Base-by-base conservation (phyloP, 805 yeast genomes). In the Yarrowia sp. region DNA sequence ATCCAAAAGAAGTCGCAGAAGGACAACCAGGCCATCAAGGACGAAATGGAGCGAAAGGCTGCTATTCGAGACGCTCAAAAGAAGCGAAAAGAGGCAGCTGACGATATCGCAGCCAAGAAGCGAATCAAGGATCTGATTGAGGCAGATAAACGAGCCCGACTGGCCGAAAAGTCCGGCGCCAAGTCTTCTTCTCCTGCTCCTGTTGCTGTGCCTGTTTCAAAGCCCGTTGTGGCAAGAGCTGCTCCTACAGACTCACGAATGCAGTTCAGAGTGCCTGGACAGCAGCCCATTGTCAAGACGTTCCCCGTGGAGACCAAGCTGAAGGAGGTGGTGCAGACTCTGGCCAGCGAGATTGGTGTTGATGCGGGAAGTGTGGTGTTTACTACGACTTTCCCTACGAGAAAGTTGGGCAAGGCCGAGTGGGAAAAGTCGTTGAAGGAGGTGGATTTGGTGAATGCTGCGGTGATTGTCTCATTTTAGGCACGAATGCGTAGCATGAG, bases 131-230 rank as follows among this genome's bases (percentile, higher is more conserved):
- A 70, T 28, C 72, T 69, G 57, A 75, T 75, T 60, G 78, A 74
- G 62, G 76, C 75, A n/a, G 78, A 75, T 50, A 71, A 68, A 63
- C 66, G 70, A 17, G 74, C 73, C 28, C 68, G 78, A 13, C 69
- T 68, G 28, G 70, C 69, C 22, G 65, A 64, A 55, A 31, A 67
- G 51, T 28, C 71, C 7, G 57, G 68, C 1, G 38, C 69, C 5
- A 61, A 68, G 9, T 57, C 71, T 6, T 57, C 71, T 6, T 13
- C 71, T 6, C 31, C 72, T 6, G 53, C 68, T 13, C 67, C 71
- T 10, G 42, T 42, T 11, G 55, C 66, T 6, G 50, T 50, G 7
- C 42, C 68, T n/a, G 47, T 41, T 1, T 63, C 69, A 13, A 50
- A 38, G 8, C 53, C 67, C 7, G 35, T 15, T 15, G 41, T 65